Evolutionary conservation across 1,284 basidiomycete genomes (phyloP).

Genomic region (Ganoderma resinaceum): DNA sequence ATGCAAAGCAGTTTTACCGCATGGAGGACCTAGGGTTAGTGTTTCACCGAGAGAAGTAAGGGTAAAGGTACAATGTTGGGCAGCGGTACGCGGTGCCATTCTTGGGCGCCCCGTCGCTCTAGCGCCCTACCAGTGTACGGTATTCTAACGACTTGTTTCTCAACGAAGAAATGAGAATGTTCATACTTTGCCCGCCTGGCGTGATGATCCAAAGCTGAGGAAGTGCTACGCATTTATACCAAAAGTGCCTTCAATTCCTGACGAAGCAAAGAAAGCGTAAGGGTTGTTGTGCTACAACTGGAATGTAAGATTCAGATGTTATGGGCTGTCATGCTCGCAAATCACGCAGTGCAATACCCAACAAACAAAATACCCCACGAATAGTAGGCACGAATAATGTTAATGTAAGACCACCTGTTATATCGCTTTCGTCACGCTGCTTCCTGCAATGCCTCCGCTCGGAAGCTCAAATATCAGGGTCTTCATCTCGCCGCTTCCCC

Average conservation of each 20-base stretch:
- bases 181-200: too few relatives aligned
- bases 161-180: too few relatives aligned
- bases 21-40: neutral
- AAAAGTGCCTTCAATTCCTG: neutral
- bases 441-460: conserved; percentile 47
- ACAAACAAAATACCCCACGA: neutral
- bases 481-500: conserved; percentile 35
- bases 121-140: neutral
- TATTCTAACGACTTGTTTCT: neutral
- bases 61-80: too few relatives aligned
- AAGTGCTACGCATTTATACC: too few relatives aligned
- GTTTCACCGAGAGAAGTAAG: neutral
- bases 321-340: too few relatives aligned
- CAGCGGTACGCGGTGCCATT: neutral
- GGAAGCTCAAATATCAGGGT: conserved; percentile 39
- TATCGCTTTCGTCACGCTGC: conserved; percentile 46
- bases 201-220: neutral
- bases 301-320: neutral
- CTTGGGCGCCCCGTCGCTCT: neutral
- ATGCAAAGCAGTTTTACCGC: conserved; percentile 28
- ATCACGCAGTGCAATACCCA: neutral
- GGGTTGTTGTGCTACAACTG: neutral
- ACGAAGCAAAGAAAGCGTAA: neutral
- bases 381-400: neutral
- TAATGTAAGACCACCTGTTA: conserved; percentile 3